Percentiles rank a stretch among this genome's conserved stretches.
Conservation (phyloP, 306 rosid genomes). For the Cucurbita ficifolia region DNA sequence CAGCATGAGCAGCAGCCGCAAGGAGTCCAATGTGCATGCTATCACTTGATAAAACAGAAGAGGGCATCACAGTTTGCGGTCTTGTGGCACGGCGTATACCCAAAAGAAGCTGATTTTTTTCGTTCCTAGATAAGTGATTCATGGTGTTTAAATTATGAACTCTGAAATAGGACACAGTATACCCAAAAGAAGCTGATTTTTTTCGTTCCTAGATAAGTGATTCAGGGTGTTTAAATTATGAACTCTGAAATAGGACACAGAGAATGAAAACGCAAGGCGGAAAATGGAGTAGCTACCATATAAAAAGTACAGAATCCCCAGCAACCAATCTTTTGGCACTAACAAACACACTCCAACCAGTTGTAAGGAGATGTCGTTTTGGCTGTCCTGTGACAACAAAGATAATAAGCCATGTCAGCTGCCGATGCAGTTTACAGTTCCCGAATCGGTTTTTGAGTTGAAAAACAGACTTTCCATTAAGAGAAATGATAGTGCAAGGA, state of each 20-base stretch:
- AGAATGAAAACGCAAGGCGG: background rate
- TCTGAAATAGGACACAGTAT: constrained; percentile 3
- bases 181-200: constrained; percentile 80
- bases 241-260: constrained; percentile 5
- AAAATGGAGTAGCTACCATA: constrained; percentile 34
- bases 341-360: constrained; percentile 90
- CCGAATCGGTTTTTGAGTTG: background rate
- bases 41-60: constrained; percentile 74
- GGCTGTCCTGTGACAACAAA: constrained; percentile 66
- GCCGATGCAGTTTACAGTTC: background rate
- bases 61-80: constrained; percentile 74
- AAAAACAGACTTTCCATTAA: background rate
- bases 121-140: constrained; percentile 36
- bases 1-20: constrained; percentile 93
- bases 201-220: constrained; percentile 48
- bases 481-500: background rate
- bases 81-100: constrained; percentile 73
- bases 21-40: constrained; percentile 93
- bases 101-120: constrained; percentile 79
- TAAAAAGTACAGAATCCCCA: constrained; percentile 87
- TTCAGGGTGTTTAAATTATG: constrained; percentile 2
- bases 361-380: constrained; percentile 84
- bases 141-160: constrained; percentile 6
- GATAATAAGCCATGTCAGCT: constrained; percentile 12
- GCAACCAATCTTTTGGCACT: constrained; percentile 88